Evolutionary conservation across 305 asterid genomes (phyloP), one percentile per base, ranked within the genome.

Genomic region (Fraxinus paxiana): DNA sequence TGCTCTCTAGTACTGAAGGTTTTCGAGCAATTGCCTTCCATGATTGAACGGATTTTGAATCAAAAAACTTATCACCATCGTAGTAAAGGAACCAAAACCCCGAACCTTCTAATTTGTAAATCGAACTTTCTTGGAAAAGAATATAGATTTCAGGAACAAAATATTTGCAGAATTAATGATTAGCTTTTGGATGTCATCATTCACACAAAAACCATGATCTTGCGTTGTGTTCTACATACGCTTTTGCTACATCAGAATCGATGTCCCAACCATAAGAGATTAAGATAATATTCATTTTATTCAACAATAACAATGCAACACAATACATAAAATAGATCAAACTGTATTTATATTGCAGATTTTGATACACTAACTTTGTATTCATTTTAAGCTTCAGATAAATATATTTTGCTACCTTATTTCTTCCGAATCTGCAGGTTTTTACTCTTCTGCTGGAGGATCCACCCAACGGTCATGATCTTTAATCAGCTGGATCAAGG

Each of bases 391-490:
- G 37, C 38, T 28, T 69, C 22, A 26, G 38, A 30, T 8, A 69
- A 0, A 13, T 30, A 8, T 69, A 69, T 15, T 13, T 69, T 30
- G 37, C 24, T 69, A 28, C 20, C 74, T 30, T 30, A 69, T 69
- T 30, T 69, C 74, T 28, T 30, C 41, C 0, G 41, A 69, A 69
- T 22, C 78, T 79, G 81, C 75, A 76, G 63, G 70, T 17, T 56
- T 17, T 82, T 83, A 86, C 86, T 93, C 98, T 54, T 92, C 98
- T 15, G 85, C 80, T 0, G 97, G 92, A 71, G 98, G 98, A 0
- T 95, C 95, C 26, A 90, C 93, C 98, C 98, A 93, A 43, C 98
- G 96, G 34, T 89, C 98, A 33, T 95, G 89, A 69, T 95, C 98
- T 83, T 95, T 95, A 77, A 95, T 95, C 80, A 95, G 90, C 88